A percentile compares a stretch with the other conserved stretches of the same genome.
Conservation (phyloP, 768 basidiomycete species). For the Royoungia palumana region DNA sequence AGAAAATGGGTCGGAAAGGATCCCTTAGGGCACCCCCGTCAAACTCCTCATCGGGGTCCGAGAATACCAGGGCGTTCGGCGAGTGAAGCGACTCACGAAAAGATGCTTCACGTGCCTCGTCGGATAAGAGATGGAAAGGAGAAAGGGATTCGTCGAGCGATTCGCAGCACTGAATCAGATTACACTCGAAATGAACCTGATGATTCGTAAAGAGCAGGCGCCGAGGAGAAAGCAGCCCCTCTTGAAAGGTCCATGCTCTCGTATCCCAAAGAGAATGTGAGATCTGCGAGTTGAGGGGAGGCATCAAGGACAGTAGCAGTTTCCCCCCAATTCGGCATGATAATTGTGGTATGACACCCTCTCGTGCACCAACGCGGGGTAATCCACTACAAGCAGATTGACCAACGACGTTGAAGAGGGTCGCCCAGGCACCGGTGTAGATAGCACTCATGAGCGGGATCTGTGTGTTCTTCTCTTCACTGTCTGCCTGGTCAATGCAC, state of each 20-base stretch:
- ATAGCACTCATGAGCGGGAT: conserved; percentile 17
- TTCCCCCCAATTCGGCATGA: conserved; percentile 2
- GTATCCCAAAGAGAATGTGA: conserved; percentile 12
- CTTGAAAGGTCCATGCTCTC: conserved; percentile 4
- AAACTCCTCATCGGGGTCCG: not conserved
- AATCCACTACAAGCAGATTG: conserved; percentile 6
- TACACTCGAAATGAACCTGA: not conserved
- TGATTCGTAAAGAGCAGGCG: not conserved
- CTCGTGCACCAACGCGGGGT: conserved; percentile 11
- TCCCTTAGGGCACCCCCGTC: not conserved
- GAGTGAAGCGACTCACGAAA: not conserved
- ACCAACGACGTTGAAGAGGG: conserved; percentile 10
- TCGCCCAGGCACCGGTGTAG: conserved; percentile 13
- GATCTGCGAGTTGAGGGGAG: conserved; percentile 1
- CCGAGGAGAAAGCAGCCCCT: not conserved
- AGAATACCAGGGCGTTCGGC: not conserved
- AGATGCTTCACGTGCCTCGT: not conserved
- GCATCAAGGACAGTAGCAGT: conserved; percentile 11
- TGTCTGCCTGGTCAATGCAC: conserved; percentile 14
- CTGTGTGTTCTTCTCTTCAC: conserved; percentile 6
- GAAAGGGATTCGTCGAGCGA: not conserved
- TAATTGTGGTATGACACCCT: conserved; percentile 10
- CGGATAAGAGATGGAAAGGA: not conserved
- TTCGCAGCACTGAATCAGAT: not conserved
- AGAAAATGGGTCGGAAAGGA: conserved; percentile 4